Base-by-base conservation (phyloP, 2,329 filamentous ascomycete species). In the Pleomassaria siparia region DNA sequence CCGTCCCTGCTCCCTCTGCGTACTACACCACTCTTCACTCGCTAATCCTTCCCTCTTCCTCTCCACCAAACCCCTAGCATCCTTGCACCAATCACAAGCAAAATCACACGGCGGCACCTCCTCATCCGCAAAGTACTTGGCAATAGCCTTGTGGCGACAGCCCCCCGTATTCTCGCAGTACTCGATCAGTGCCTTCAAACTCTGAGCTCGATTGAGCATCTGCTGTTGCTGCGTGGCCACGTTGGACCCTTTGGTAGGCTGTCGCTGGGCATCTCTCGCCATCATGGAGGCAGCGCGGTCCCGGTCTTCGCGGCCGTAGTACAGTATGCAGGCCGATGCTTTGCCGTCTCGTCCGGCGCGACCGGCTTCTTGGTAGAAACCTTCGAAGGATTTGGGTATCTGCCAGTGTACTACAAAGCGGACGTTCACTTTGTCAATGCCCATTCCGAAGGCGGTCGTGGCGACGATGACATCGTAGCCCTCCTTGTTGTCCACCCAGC, bases 391-490 rank as follows among this genome's bases (percentile, higher is more conserved):
- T 65, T 95, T 95, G 9, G 92, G 89, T 9, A 96, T 80, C 49
- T 90, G 88, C 91, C 92, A 97, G 71, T 97, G 92, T 1, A 94
- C 85, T 1, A 97, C 91, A 61, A 96, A 96, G 2, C 92, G 87
- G 10, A 97, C 92, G 59, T 95, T 87, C 43, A 94, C 85, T 70
- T 96, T 96, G 71, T 97, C 91, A 55, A 97, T 96, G 21, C 92
- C 92, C 92, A 97, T 97, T 2, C 92, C 92, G 62, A 97, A 97
- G 0, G 92, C 92, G 1, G 90, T 97, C 0, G 92, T 97, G 1
- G 92, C 92, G 22, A 96, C 91, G 51, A 97, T 92, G 40, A 97
- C 84, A 67, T 94, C 91, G 72, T 94, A 96, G 1, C 87, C 87
- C 21, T 81, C 78, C 44, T 83, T 80, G 66, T 89, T 88, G 45